A percentile compares a stretch with the other conserved stretches of the same genome.
Conservation (phyloP, 352 stramenopile genomes). For the Phytophthora meadii region DNA sequence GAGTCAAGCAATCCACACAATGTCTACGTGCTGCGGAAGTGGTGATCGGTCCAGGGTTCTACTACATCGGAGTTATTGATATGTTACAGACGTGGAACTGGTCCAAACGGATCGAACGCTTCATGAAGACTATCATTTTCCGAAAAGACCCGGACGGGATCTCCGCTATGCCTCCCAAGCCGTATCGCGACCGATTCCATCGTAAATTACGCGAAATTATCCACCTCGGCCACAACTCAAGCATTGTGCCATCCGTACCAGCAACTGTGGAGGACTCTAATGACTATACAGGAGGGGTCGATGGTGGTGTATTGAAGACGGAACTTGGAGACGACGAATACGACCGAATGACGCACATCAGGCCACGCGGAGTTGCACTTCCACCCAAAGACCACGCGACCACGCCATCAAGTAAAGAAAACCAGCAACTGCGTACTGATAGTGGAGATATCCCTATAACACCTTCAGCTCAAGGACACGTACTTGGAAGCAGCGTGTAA, state of each 20-base stretch:
- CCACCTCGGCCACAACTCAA: conserved; percentile 62
- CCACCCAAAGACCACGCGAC: not conserved
- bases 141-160: conserved; percentile 78
- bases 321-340: conserved; percentile 27
- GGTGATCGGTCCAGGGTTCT: conserved; percentile 83
- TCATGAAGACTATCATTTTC: conserved; percentile 73
- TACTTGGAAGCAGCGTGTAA: conserved; percentile 27
- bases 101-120: conserved; percentile 76
- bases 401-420: not conserved
- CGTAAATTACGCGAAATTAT: conserved; percentile 80
- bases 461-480: conserved; percentile 25
- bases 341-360: conserved; percentile 36
- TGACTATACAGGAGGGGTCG: not conserved
- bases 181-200: conserved; percentile 77
- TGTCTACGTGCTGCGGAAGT: conserved; percentile 76
- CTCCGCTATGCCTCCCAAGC: conserved; percentile 72
- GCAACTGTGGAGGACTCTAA: conserved; percentile 11
- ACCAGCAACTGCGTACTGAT: conserved; percentile 3
- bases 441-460: conserved; percentile 25
- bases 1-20: conserved; percentile 67
- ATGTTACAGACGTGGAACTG: conserved; percentile 87
- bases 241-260: conserved; percentile 26
- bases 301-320: not conserved
- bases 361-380: conserved; percentile 28
- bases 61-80: conserved; percentile 90